A percentile compares a stretch with the other conserved stretches of the same genome.
phyloP scores from a whole-genome alignment of 148 eudicot species.

The Amaranthus cruentus region DNA sequence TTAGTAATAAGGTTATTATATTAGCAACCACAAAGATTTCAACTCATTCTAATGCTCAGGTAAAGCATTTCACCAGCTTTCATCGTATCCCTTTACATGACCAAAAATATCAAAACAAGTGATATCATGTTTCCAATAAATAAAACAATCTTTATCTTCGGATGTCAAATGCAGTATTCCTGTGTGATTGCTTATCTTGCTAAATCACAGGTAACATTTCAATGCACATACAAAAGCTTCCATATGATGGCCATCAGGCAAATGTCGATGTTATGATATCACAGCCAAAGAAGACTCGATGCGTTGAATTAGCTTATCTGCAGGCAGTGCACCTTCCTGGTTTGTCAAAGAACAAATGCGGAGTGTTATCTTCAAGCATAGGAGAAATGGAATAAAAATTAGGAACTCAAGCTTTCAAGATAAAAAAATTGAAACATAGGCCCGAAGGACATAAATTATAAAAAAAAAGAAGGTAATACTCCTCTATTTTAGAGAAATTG shows the following conservation, averaged over 20 bases:
- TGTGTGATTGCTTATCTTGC: background rate
- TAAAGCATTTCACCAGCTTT: too few species aligned
- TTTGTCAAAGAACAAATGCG: slow-evolving; percentile 4
- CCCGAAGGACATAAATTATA: too few species aligned
- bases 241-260: background rate
- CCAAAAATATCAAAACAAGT: too few species aligned
- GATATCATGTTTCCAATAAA: slow-evolving; percentile 6
- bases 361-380: background rate
- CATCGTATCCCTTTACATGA: too few species aligned
- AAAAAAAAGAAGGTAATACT: too few species aligned
- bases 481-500: too few species aligned
- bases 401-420: background rate
- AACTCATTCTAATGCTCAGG: too few species aligned
- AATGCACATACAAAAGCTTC: background rate
- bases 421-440: background rate
- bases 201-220: background rate
- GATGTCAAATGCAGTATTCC: background rate
- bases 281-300: slow-evolving; percentile 48
- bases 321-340: slow-evolving; percentile 64
- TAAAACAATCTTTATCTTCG: slow-evolving; percentile 4
- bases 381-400: background rate
- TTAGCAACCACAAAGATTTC: too few species aligned
- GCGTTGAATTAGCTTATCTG: slow-evolving; percentile 50
- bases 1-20: too few species aligned
- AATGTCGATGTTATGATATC: slow-evolving; percentile 30